These are phyloP conservation scores for Diaporthe australafricana DNA, from an alignment of 2,329 filamentous ascomycete genomes.

Conservation along the genomic window DNA sequence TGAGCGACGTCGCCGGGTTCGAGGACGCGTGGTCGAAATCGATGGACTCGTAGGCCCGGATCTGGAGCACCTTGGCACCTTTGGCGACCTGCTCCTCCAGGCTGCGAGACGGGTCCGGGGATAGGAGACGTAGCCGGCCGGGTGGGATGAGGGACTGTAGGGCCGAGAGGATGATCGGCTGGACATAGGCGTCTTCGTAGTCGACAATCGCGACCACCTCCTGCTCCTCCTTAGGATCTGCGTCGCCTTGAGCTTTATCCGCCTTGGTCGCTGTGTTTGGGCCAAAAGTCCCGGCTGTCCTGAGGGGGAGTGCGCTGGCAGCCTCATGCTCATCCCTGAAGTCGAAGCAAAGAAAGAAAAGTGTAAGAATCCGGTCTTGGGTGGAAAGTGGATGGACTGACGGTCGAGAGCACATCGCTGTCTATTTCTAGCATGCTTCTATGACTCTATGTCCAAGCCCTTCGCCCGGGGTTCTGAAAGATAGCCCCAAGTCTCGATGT, in stretches of 20 bases:
- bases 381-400: conserved; percentile 30
- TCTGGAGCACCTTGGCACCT: conserved; percentile 73
- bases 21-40: conserved; percentile 82
- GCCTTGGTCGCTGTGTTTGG: conserved; percentile 39
- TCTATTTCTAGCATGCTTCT: conserved; percentile 41
- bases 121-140: conserved; percentile 66
- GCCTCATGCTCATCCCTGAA: conserved; percentile 36
- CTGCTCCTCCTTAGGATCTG: conserved; percentile 35
- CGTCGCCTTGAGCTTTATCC: conserved; percentile 36
- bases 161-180: conserved; percentile 84
- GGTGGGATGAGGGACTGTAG: conserved; percentile 71
- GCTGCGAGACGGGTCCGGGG: conserved; percentile 47
- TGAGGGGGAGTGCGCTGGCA: conserved; percentile 35
- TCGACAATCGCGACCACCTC: conserved; percentile 72
- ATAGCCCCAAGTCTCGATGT: conserved; percentile 4
- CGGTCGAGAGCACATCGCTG: conserved; percentile 40
- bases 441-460: conserved; percentile 33
- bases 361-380: conserved; percentile 51
- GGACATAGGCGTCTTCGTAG: conserved; percentile 91
- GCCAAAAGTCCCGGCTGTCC: conserved; percentile 31
- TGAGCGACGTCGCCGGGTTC: conserved; percentile 71
- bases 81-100: conserved; percentile 49
- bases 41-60: conserved; percentile 86
- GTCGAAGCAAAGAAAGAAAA: conserved; percentile 32
- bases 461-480: not conserved